Base-by-base conservation (phyloP, 2,329 filamentous ascomycete genomes). In the Trichoderma koningiopsis region DNA sequence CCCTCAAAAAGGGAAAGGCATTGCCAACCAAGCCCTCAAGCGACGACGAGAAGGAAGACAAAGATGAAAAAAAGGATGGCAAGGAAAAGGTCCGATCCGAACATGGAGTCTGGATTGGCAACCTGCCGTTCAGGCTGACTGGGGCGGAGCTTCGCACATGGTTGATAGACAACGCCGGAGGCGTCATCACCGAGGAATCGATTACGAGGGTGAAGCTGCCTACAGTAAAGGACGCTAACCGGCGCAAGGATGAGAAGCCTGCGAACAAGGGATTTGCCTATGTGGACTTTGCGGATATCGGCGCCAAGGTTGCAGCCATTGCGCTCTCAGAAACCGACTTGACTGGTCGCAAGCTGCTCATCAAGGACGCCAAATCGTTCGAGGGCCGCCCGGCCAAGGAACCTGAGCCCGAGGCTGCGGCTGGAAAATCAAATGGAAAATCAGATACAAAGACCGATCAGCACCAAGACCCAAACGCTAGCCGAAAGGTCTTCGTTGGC, bases 241-340 rank as follows among this genome's bases (percentile, higher is more conserved):
- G 77, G 31, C 77, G 77, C 47, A 79, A 76, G 72, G 73, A 61
- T 60, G 74, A 76, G 55, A 78, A 78, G 69, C 75, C 78, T 4
- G 69, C 72, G n/a, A 99, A 98, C 83, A 95, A 92, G 81, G 96
- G 96, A 19, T 99, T 97, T 77, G 96, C 96, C 67, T 99, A 99
- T 77, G 89, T 99, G 72, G 96, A 99, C 79, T 97, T 99, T 77
- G 83, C 88, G 57, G 91, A 87, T 29, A 86, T 90, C 52, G 82
- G 81, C n/a, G 87, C 89, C 55, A 87, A 94, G 76, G 83, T 93
- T 40, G 88, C 90, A n/a, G 94, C 94, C 58, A 86, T 97, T 72
- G 91, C 89, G 2, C 84, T 97, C 52, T 96, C 92, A n/a, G 96
- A 99, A 81, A 92, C 90, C 53, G 87, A 94, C 64, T 83, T 97